Evolutionary conservation across 225 moss, liverwort and hornwort species (phyloP).

Genomic region (Physcomitrellopsis africana): DNA sequence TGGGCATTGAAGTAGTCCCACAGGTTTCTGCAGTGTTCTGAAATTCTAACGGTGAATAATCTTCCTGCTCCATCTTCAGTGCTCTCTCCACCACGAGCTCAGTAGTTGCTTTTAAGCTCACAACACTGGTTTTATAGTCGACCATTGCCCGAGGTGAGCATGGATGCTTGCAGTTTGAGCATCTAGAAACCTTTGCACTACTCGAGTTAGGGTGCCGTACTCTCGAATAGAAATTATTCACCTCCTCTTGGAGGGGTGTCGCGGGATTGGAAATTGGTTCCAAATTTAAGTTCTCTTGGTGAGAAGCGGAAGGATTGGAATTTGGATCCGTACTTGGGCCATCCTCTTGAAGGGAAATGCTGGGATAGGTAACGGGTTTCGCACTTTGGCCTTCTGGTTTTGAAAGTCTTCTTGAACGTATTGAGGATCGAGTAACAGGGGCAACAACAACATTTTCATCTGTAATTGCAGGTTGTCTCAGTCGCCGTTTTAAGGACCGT

Average conservation of each 20-base stretch:
- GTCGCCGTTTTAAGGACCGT: constrained; percentile 48
- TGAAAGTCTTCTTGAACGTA: constrained; percentile 40
- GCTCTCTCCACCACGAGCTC: constrained; percentile 24
- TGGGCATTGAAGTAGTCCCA: constrained; percentile 1
- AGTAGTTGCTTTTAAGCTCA: constrained; percentile 21
- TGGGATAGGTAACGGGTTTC: not conserved
- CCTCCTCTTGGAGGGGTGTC: constrained; percentile 39
- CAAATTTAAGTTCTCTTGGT: constrained; percentile 8
- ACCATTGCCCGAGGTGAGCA: constrained; percentile 21
- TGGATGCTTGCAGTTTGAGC: constrained; percentile 46
- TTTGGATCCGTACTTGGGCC: not conserved
- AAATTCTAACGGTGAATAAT: constrained; percentile 33
- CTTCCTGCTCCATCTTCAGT: constrained; percentile 43
- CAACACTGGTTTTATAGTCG: constrained; percentile 13
- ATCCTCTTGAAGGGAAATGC: not conserved
- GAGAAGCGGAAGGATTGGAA: constrained; percentile 2
- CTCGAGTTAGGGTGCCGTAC: constrained; percentile 5
- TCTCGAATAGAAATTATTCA: constrained; percentile 31
- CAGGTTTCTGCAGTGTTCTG: constrained; percentile 23
- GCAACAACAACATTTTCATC: constrained; percentile 23
- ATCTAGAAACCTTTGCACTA: constrained; percentile 31
- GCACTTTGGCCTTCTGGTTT: constrained; percentile 10
- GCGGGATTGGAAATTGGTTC: constrained; percentile 31
- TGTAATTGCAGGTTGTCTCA: constrained; percentile 35
- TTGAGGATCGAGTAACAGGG: constrained; percentile 43